Percentiles rank a stretch among this genome's conserved stretches.
phyloP scores from a whole-genome alignment of 306 rosid species.

The Luffa acutangula region DNA sequence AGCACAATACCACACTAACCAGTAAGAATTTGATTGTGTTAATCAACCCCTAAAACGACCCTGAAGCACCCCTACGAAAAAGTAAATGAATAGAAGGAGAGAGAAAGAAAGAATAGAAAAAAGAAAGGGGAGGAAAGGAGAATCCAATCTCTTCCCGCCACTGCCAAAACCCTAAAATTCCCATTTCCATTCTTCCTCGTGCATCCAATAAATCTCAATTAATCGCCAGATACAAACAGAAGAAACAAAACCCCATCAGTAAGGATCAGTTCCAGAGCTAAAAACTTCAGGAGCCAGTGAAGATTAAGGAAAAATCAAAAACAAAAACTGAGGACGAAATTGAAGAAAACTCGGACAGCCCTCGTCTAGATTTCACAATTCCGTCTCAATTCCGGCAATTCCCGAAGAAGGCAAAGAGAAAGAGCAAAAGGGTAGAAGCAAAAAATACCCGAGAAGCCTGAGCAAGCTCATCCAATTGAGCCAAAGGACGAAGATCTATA shows the following conservation, averaged over 20 bases:
- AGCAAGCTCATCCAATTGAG: constrained; percentile 79
- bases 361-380: background rate
- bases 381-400: background rate
- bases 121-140: background rate
- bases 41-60: background rate
- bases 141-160: constrained; percentile 8
- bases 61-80: background rate
- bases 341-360: background rate
- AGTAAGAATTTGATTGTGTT: background rate
- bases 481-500: constrained; percentile 39
- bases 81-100: background rate
- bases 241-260: background rate
- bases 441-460: constrained; percentile 59
- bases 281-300: background rate
- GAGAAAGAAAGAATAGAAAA: background rate
- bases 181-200: background rate
- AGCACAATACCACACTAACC: constrained; percentile 5
- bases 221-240: background rate
- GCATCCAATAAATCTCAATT: background rate
- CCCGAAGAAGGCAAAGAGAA: background rate
- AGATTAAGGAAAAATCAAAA: background rate
- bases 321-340: background rate
- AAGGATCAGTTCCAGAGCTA: background rate
- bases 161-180: background rate
- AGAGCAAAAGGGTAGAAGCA: background rate